Evolutionary conservation across 2,329 filamentous ascomycete species (phyloP).

Genomic region (Bertia moriformis): DNA sequence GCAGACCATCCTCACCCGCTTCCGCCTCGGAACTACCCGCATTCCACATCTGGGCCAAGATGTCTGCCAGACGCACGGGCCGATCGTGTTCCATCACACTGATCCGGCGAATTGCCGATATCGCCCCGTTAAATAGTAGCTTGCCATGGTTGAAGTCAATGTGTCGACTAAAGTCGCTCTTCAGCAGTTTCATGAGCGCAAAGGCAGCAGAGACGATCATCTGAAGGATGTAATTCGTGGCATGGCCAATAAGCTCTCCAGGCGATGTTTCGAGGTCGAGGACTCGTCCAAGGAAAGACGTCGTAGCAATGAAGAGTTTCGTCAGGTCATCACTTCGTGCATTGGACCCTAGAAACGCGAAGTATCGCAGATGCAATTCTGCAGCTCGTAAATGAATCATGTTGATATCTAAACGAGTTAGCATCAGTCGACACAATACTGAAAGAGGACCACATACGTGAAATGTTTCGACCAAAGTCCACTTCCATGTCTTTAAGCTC

Average conservation of each 20-base stretch:
- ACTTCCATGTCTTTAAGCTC: conserved; percentile 21
- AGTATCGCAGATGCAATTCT: conserved; percentile 28
- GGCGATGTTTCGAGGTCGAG: conserved; percentile 6
- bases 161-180: conserved; percentile 45
- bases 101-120: conserved; percentile 41
- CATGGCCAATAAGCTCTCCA: conserved; percentile 23
- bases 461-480: not conserved
- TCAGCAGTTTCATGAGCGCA: conserved; percentile 48
- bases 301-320: conserved; percentile 27
- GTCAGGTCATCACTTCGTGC: conserved; percentile 22
- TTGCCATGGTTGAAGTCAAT: conserved; percentile 39
- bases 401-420: not conserved
- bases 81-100: conserved; percentile 50
- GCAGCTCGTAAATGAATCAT: conserved; percentile 28
- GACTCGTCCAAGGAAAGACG: conserved; percentile 13
- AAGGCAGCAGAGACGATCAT: conserved; percentile 53
- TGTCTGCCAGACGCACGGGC: conserved; percentile 47
- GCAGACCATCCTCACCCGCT: conserved; percentile 26
- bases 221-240: conserved; percentile 49
- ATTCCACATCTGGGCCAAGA: conserved; percentile 48
- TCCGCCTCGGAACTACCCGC: conserved; percentile 6
- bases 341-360: conserved; percentile 18
- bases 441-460: not conserved
- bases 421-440: conserved; percentile 3
- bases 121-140: conserved; percentile 39